These are phyloP conservation scores for Gynandropsis gynandra DNA, from an alignment of 345 rosid species.

Conservation along the genomic window DNA sequence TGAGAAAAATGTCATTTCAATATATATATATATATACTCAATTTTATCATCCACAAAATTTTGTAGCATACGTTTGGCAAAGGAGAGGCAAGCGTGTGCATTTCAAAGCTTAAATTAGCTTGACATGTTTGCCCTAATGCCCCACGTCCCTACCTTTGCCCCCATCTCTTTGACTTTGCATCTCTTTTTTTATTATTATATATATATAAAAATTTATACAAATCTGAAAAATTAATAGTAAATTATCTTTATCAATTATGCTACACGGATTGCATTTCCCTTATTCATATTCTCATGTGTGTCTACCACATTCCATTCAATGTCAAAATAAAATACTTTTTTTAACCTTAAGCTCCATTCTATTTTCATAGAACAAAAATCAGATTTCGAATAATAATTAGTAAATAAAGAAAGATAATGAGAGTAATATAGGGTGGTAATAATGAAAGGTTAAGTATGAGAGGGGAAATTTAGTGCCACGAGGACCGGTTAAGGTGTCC, in stretches of 20 bases:
- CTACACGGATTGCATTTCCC: no score
- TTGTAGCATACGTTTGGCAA: constrained; percentile 16
- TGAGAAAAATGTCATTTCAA: no score
- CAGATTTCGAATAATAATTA: constrained; percentile 8
- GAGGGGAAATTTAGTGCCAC: constrained; percentile 29
- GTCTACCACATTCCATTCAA: no score
- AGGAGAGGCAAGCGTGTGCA: constrained; percentile 27
- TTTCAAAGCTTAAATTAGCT: constrained; percentile 16
- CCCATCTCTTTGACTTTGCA: constrained; percentile 17
- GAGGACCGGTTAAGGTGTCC: constrained; percentile 24
- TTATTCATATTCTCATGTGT: no score
- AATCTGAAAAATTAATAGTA: neutral
- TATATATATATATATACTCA: no score
- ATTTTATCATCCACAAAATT: no score
- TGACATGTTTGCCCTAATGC: constrained; percentile 26
- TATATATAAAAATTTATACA: no score
- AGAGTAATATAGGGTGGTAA: neutral
- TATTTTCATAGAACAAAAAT: no score
- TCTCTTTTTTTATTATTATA: neutral
- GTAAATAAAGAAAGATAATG: neutral
- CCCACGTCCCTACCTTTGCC: constrained; percentile 19
- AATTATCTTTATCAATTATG: constrained; percentile 3
- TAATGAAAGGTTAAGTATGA: constrained; percentile 16
- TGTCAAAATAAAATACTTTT: no score
- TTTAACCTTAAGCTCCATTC: no score